Evolutionary conservation across 495 filamentous ascomycete genomes (phyloP).

Genomic region (Penicillium egyptiacum): DNA sequence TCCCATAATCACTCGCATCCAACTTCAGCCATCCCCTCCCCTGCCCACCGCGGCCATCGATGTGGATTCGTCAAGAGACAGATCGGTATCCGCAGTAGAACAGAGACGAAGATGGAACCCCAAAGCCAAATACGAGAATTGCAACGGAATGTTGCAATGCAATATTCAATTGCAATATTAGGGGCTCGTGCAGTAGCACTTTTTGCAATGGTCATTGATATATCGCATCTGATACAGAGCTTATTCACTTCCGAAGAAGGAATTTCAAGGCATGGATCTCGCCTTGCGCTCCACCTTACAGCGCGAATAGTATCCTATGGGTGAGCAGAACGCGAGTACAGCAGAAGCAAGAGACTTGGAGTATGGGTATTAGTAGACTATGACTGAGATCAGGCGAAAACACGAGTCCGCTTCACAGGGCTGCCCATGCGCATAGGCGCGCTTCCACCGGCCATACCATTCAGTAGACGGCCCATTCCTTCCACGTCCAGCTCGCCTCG

Average conservation of each 20-base stretch:
- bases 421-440: constrained; percentile 39
- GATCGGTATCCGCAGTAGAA: constrained; percentile 22
- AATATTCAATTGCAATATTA: constrained; percentile 11
- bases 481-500: constrained; percentile 52
- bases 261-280: constrained; percentile 57
- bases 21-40: constrained; percentile 14
- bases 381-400: constrained; percentile 36
- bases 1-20: constrained; percentile 16
- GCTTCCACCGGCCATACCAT: constrained; percentile 41
- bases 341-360: constrained; percentile 13
- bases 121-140: constrained; percentile 17
- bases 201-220: constrained; percentile 40
- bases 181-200: constrained; percentile 14
- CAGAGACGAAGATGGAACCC: constrained; percentile 10
- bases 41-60: constrained; percentile 19
- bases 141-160: constrained; percentile 10
- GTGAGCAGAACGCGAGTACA: constrained; percentile 5
- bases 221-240: constrained; percentile 62
- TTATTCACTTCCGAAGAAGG: constrained; percentile 43
- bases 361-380: constrained; percentile 34
- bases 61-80: constrained; percentile 27
- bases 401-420: constrained; percentile 43
- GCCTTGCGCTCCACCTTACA: constrained; percentile 59
- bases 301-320: constrained; percentile 40
- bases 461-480: constrained; percentile 53